Percentiles rank a stretch among this genome's conserved stretches.
These are phyloP conservation scores for Lepraria neglecta DNA, from an alignment of 495 filamentous ascomycete species.

Conservation along the genomic window DNA sequence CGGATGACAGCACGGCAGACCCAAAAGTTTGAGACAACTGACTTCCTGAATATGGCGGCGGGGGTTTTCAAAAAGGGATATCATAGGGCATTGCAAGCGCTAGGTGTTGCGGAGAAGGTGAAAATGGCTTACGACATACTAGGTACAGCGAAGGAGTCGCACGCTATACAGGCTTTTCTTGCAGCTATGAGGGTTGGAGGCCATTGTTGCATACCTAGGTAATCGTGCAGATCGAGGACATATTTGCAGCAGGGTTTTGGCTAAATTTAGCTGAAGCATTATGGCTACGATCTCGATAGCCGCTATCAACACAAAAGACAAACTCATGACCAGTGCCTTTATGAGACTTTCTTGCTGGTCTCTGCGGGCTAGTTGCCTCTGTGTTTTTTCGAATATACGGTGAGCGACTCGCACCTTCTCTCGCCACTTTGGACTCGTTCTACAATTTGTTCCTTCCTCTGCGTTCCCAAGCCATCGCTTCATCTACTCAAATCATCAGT, in stretches of 20 bases:
- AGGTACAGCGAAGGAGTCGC: not conserved
- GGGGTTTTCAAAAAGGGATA: not conserved
- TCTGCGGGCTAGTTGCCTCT: not conserved
- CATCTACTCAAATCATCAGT: not conserved
- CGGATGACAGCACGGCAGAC: not conserved
- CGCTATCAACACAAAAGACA: not conserved
- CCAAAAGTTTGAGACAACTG: not conserved
- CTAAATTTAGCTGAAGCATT: not conserved
- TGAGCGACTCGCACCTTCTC: not conserved
- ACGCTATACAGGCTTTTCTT: not conserved
- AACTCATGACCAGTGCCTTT: not conserved
- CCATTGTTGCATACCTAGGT: not conserved
- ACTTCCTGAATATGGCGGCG: not conserved
- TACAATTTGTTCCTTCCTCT: not conserved
- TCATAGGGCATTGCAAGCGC: conserved; percentile 1
- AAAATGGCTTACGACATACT: not conserved
- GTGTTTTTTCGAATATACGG: not conserved
- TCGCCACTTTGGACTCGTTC: too few relatives aligned
- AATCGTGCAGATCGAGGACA: not conserved
- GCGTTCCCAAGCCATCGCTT: not conserved
- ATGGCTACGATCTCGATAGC: not conserved
- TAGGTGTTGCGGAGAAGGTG: conserved; percentile 6
- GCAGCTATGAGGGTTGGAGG: not conserved
- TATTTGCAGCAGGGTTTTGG: not conserved
- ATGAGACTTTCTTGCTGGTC: too few relatives aligned